Base-by-base conservation (phyloP, 805 yeast genomes). In the Kurtzmaniella fragi region DNA sequence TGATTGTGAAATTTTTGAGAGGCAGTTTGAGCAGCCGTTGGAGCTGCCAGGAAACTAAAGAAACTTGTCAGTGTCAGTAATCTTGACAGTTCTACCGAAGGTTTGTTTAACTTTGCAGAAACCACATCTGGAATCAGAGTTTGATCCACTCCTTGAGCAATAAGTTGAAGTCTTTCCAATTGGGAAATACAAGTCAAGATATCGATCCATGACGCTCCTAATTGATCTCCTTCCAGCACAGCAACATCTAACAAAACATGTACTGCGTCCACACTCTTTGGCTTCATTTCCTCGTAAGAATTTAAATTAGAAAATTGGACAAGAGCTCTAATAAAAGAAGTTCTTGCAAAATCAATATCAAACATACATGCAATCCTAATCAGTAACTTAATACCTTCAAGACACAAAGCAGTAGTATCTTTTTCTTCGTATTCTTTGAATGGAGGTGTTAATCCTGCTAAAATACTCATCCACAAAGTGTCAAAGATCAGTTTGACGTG, bases 401-500 rank as follows among this genome's bases (percentile, higher is more conserved):
- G 63, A 49, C 96, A 82, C 7, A 74, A 62, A 36, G 70, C 75
- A 3, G 85, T 75, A 9, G 84, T 74, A 39, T 82, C 88, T 15
- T 71, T 74, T 48, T 86, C 93, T 48, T 85, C 89, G 45, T 83
- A 81, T 40, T 88, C 96, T 55, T 84, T 88, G 67, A 90, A 89
- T 5, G 96, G 95, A 3, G 95, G 91, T 0, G 97, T 89, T 36
- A 93, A 70, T 0, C 95, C 97, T 5, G 98, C 98, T 48, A 93
- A 71, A 35, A 93, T 77, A 0, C 97, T 88, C 96, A 95, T 90
- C 99, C 99, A 93, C 32, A 85, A 67, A 13, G 87, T 87, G 52
- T 91, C 96, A 63, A 93, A 91, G 55, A 95, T 86, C 1, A 97
- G 90, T 56, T 77, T 83, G 12, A 91, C 95, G 56, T 91, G 96